Evolutionary conservation across 495 filamentous ascomycete genomes (phyloP).

Genomic region (Lophiotrema nucula): DNA sequence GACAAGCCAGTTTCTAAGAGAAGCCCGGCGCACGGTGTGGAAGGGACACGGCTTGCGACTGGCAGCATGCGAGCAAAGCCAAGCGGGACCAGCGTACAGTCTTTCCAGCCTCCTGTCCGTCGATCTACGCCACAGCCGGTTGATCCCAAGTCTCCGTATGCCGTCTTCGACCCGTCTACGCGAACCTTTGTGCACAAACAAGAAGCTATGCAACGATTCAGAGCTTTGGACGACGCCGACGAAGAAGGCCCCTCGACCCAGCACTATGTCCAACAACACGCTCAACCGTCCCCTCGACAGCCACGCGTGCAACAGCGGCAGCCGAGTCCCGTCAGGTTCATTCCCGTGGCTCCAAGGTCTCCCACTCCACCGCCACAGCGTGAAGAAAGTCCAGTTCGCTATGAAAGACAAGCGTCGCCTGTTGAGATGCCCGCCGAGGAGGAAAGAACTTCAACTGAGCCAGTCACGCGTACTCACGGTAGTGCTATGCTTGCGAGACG

Average conservation of each 20-base stretch:
- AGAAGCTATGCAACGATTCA: conserved; percentile 11
- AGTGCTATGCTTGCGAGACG: conserved; percentile 17
- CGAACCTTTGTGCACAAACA: conserved; percentile 31
- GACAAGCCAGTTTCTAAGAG: conserved; percentile 54
- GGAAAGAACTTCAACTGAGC: no score
- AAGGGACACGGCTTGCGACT: conserved; percentile 47
- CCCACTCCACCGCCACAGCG: conserved; percentile 10
- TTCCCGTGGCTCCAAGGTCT: background rate
- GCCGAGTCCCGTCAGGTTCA: background rate
- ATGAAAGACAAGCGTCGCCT: no score
- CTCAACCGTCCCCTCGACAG: background rate
- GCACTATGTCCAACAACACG: background rate
- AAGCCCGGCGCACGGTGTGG: conserved; percentile 42
- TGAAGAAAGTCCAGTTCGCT: background rate
- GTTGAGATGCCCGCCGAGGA: no score
- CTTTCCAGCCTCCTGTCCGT: conserved; percentile 5
- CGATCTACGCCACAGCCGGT: conserved; percentile 10
- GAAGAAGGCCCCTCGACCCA: conserved; percentile 7
- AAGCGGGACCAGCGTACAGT: conserved; percentile 41
- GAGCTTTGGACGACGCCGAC: conserved; percentile 5
- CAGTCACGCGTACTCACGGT: no score
- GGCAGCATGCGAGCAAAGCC: conserved; percentile 38
- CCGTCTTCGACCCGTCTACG: conserved; percentile 35
- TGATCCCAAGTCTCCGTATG: conserved; percentile 27
- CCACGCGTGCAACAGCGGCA: background rate